Evolutionary conservation across 2,329 filamentous ascomycete species (phyloP), one percentile per base, ranked within the genome.

Genomic region (Neonectria hederae): DNA sequence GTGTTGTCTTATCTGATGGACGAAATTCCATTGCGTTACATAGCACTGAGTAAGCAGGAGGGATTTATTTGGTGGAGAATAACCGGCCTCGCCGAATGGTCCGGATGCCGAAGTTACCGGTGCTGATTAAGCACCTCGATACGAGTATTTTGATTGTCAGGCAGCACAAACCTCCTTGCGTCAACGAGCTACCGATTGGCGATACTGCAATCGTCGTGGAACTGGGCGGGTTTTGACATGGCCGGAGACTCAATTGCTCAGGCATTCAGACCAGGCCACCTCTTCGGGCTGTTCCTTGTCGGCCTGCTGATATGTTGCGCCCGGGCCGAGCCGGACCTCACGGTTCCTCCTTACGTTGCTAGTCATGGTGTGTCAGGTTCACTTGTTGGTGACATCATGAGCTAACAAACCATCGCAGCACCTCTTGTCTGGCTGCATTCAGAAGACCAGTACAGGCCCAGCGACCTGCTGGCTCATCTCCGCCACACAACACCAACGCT

Each of bases 381-480:
- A 38, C 35, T 38, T 32, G 30, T 19, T 32, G 43, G 30, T 8
- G 24, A 21, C 30, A 49, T 38, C 45, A 17, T 54, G 8, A 32
- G 45, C 62, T 65, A 49, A 66, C 43, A 7, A 35, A 4, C 19
- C 17, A 13, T 45, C 28, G 9, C 63, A 77, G 76, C 76, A 3
- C 76, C 76, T 43, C 59, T 78, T 17, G 32, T 77, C 4, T 78
- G 76, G 76, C 69, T 77, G 22, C 76, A 77, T 8, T 69, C 76
- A 0, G 68, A 78, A 3, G 76, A 77, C n/a, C 71, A 69, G 1
- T 77, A 68, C 42, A 72, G 69, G 66, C 76, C 76, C 1, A 75
- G 71, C 48, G 76, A 77, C 24, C 58, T 77, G 1, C 68, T 76
- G 5, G 55, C 69, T 48, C 76, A 77, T 49, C 46, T 77, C 21